Conservation (phyloP, 1,139 yeast genomes). For the Yamadazyma trypodendri region DNA sequence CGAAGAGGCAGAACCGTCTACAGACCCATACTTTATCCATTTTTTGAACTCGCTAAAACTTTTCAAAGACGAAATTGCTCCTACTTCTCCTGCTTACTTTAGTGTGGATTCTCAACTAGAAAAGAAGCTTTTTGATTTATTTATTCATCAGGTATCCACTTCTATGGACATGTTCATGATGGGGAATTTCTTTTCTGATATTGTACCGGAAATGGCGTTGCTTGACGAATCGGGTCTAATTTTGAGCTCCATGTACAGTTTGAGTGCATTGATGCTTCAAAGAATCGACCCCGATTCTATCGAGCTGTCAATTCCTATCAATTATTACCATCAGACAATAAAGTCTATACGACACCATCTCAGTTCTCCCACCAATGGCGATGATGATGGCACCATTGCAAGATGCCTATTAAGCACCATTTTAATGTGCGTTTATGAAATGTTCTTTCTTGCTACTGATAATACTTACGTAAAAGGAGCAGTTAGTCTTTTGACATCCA, state of each 20-base stretch:
- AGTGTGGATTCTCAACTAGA: conserved; percentile 26
- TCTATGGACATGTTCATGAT: conserved; percentile 34
- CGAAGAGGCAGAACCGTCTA: conserved; percentile 14
- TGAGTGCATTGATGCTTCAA: conserved; percentile 35
- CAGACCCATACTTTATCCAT: conserved; percentile 26
- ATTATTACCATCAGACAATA: conserved; percentile 38
- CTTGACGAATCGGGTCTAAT: conserved; percentile 39
- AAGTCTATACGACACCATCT: conserved; percentile 27
- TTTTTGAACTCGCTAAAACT: conserved; percentile 19
- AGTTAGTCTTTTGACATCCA: conserved; percentile 28
- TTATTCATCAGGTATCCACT: conserved; percentile 28
- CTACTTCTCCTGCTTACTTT: conserved; percentile 10
- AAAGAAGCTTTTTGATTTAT: conserved; percentile 31
- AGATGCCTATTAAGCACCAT: conserved; percentile 38
- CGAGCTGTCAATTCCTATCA: conserved; percentile 32
- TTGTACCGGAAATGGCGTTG: conserved; percentile 37
- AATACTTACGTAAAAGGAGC: conserved; percentile 39
- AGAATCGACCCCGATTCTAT: conserved; percentile 27
- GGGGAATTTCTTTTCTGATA: conserved; percentile 27
- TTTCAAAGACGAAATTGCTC: conserved; percentile 3
- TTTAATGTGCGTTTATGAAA: conserved; percentile 39
- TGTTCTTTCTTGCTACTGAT: conserved; percentile 38
- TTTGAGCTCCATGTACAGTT: conserved; percentile 33
- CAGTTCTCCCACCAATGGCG: conserved; percentile 24
- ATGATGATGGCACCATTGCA: conserved; percentile 28